Evolutionary conservation across 2,329 filamentous ascomycete genomes (phyloP).

Genomic region (Aspergillus persii): DNA sequence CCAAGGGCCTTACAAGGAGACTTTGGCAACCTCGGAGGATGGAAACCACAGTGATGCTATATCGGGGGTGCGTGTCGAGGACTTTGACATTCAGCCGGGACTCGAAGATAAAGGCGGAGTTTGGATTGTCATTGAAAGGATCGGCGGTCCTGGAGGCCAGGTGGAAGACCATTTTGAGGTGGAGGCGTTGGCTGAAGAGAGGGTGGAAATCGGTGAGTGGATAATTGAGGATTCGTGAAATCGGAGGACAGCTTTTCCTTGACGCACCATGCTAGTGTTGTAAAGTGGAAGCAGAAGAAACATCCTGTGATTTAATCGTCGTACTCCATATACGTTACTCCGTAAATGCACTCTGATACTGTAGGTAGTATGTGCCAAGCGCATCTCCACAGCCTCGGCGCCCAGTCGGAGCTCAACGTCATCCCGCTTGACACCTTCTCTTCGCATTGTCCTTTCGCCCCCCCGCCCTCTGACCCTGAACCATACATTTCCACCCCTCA

Average conservation of each 20-base stretch:
- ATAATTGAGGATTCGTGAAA: constrained; percentile 28
- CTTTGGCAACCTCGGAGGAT: constrained; percentile 66
- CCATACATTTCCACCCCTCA: background rate
- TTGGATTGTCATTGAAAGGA: constrained; percentile 79
- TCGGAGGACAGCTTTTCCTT: background rate
- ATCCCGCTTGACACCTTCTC: constrained; percentile 14
- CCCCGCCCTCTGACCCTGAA: constrained; percentile 3
- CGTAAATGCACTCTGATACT: no score
- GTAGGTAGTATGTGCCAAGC: background rate
- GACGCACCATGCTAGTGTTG: background rate
- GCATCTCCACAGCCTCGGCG: background rate
- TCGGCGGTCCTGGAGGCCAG: constrained; percentile 60
- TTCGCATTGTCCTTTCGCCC: constrained; percentile 7
- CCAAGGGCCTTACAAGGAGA: constrained; percentile 64
- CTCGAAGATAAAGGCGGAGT: constrained; percentile 56
- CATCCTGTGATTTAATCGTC: background rate
- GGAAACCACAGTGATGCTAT: constrained; percentile 71
- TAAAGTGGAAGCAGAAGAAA: background rate
- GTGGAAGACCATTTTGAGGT: constrained; percentile 44
- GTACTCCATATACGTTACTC: background rate
- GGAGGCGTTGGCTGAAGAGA: constrained; percentile 43
- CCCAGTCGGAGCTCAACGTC: constrained; percentile 21
- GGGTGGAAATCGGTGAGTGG: constrained; percentile 45
- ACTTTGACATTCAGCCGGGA: constrained; percentile 72
- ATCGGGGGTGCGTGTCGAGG: constrained; percentile 65